Base-by-base conservation (phyloP, 495 filamentous ascomycete genomes). In the Aspergillus heteromorphus region DNA sequence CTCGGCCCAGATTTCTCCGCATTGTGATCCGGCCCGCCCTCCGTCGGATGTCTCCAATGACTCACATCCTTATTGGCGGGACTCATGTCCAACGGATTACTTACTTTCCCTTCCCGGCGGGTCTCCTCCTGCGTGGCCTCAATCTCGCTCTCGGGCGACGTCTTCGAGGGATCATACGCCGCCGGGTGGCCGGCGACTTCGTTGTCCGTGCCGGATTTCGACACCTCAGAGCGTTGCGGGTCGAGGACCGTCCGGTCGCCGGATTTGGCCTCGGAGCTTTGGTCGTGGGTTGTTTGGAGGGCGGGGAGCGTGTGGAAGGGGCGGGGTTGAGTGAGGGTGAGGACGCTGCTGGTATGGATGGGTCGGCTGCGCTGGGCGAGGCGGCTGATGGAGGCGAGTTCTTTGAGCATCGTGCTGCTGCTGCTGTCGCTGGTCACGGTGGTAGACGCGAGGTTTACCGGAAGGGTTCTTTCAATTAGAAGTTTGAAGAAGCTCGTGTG, bases 11-110 rank as follows among this genome's bases (percentile, higher is more conserved):
- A 62, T 50, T 71, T 72, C 14, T 73, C 70, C 19, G 50, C 67
- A 51, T 71, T 72, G 18, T 65, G 68, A 55, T 76, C 75, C 16
- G 78, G 63, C 7, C 75, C 80, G 0, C 75, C 78, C 60, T 85
- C 78, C 47, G 62, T 60, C 25, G 65, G 53, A 6, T 65, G 67
- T 51, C 77, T 64, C 62, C 69, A 72, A 57, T 75, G 64, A 52
- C 75, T 82, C n/a, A 83, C 75, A 7, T 82, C 80, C 36, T 69
- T 74, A 61, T 88, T 87, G 18, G 78, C 82, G 0, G 80, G 77
- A 45, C 79, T 83, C 41, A 86, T 76, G 20, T 85, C 70, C 19
- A 87, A 64, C 6, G 84, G 79, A 54, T 80, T 76, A 34, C 66
- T 62, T 8, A 56, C 48, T 54, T 65, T 53, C 21, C 68, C 67